These are phyloP conservation scores for Silene vulgaris DNA, from an alignment of 179 eudicot genomes.

Conservation along the genomic window DNA sequence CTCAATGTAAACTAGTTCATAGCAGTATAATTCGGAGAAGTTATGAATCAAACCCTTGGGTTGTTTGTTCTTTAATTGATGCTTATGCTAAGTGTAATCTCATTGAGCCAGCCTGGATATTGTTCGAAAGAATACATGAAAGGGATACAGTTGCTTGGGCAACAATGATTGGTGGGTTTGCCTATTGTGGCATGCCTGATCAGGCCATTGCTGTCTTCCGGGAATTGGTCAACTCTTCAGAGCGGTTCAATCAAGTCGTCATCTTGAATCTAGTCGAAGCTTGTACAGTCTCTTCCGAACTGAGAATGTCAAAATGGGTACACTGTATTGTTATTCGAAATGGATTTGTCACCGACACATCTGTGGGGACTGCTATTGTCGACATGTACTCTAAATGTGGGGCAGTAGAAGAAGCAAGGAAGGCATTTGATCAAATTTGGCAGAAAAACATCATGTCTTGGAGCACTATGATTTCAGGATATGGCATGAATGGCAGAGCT, in stretches of 20 bases:
- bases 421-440: constrained; percentile 46
- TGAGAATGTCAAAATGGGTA: constrained; percentile 47
- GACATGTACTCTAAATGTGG: constrained; percentile 79
- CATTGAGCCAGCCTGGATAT: constrained; percentile 42
- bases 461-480: constrained; percentile 72
- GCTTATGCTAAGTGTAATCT: constrained; percentile 67
- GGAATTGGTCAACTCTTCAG: constrained; percentile 36
- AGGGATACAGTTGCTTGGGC: constrained; percentile 65
- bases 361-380: constrained; percentile 62
- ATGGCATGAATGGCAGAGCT: constrained; percentile 70
- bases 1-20: constrained; percentile 57
- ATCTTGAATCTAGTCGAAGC: constrained; percentile 68
- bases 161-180: constrained; percentile 73
- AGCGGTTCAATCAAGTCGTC: constrained; percentile 44
- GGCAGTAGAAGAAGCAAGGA: constrained; percentile 49
- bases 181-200: constrained; percentile 69
- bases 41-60: constrained; percentile 50
- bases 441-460: constrained; percentile 53
- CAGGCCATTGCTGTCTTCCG: constrained; percentile 53
- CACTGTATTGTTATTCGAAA: constrained; percentile 60
- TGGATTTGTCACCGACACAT: constrained; percentile 45
- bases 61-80: constrained; percentile 57
- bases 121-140: constrained; percentile 35
- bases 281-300: constrained; percentile 52
- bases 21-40: constrained; percentile 35